A percentile compares a stretch with the other conserved stretches of the same genome.
phyloP scores from a whole-genome alignment of 352 stramenopile species.

The Phytopythium mirpurense region DNA sequence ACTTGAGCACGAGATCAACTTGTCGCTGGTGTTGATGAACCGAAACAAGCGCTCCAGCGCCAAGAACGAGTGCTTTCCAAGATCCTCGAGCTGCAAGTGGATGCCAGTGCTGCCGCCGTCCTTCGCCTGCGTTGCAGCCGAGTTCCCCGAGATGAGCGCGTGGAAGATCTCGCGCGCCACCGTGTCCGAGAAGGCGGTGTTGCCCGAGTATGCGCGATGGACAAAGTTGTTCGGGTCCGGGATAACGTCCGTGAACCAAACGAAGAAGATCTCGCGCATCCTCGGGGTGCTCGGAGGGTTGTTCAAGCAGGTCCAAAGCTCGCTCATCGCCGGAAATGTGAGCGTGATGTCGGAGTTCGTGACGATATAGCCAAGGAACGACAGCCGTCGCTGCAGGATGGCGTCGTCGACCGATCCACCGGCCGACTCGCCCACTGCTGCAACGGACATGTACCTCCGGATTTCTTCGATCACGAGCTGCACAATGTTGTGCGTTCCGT shows the following conservation, averaged over 20 bases:
- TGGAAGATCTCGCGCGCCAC: conserved; percentile 48
- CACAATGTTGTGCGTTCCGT: conserved; percentile 56
- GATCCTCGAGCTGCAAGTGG: conserved; percentile 38
- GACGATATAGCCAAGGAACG: conserved; percentile 71
- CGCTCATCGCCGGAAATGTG: conserved; percentile 47
- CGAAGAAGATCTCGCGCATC: conserved; percentile 60
- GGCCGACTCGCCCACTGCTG: conserved; percentile 6
- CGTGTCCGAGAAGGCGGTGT: conserved; percentile 48
- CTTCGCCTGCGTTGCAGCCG: not conserved
- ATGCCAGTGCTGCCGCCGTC: conserved; percentile 18
- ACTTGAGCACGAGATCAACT: conserved; percentile 31
- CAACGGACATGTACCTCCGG: conserved; percentile 29
- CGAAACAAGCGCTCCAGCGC: conserved; percentile 57
- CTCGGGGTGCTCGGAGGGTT: conserved; percentile 21
- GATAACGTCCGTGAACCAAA: conserved; percentile 64
- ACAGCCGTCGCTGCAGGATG: conserved; percentile 40
- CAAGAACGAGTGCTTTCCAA: conserved; percentile 53
- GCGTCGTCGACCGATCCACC: not conserved
- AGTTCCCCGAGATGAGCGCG: conserved; percentile 25
- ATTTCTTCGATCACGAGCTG: conserved; percentile 55
- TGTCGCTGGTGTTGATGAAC: conserved; percentile 49
- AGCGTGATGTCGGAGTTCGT: conserved; percentile 71
- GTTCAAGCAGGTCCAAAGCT: conserved; percentile 60
- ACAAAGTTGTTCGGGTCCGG: conserved; percentile 69
- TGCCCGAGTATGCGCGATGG: conserved; percentile 53